Evolutionary conservation across 768 basidiomycete genomes (phyloP).

Genomic region (Termitomyces sp.): DNA sequence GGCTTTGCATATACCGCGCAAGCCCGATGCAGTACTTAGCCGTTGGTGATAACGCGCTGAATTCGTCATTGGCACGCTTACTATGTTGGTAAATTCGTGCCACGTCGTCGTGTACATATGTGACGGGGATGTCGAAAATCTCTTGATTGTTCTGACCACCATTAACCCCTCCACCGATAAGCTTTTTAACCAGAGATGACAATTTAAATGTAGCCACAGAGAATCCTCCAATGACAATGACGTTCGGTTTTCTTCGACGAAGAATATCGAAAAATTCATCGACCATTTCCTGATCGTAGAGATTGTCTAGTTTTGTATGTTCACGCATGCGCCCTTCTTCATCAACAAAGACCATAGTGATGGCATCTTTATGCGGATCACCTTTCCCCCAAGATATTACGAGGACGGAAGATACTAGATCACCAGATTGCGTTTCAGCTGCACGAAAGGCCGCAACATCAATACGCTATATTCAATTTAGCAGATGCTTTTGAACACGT

Average conservation of each 20-base stretch:
- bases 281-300: slow-evolving; percentile 60
- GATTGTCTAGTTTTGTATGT: slow-evolving; percentile 82
- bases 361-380: slow-evolving; percentile 86
- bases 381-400: slow-evolving; percentile 95
- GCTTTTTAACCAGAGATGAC: slow-evolving; percentile 55
- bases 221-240: slow-evolving; percentile 87
- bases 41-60: slow-evolving; percentile 66
- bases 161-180: slow-evolving; percentile 19
- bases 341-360: slow-evolving; percentile 81
- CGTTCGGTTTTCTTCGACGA: slow-evolving; percentile 76
- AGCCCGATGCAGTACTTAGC: slow-evolving; percentile 92
- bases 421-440: slow-evolving; percentile 59
- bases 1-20: slow-evolving; percentile 89
- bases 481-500: slow-evolving; percentile 2
- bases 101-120: slow-evolving; percentile 85
- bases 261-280: slow-evolving; percentile 82
- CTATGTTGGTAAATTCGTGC: slow-evolving; percentile 94
- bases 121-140: slow-evolving; percentile 59
- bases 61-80: slow-evolving; percentile 78
- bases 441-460: slow-evolving; percentile 74
- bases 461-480: slow-evolving; percentile 53
- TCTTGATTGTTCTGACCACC: slow-evolving; percentile 26
- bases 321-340: slow-evolving; percentile 89
- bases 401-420: slow-evolving; percentile 73
- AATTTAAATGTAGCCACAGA: slow-evolving; percentile 75